Evolutionary conservation across 306 rosid species (phyloP), one percentile per base, ranked within the genome.

Genomic region (Prunus mume): DNA sequence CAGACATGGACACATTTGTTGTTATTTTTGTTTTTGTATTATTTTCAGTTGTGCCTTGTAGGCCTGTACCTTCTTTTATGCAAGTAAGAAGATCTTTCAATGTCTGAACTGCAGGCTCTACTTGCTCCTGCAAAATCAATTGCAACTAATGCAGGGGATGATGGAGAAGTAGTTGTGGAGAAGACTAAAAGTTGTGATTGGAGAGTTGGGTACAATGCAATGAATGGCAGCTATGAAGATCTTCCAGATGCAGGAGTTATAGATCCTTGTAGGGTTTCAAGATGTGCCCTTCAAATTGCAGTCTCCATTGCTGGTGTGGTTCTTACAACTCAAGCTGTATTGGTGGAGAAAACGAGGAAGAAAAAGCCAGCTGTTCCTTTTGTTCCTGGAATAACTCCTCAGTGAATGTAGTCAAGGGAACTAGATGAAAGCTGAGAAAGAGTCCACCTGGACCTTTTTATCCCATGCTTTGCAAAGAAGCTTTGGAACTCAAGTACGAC

Each of bases 201-300:
- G 98, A 83, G 84, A 86, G 86, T 19, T 3, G 98, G 98, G 43
- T 95, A 86, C 75, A 92, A 95, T 69, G 98, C 97, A 18, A 90
- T 95, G 97, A 86, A 91, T 6, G 89, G 77, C 62, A 76, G 61
- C 22, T 92, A 92, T 19, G 97, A 90, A 85, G 98, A 95, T 90
- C 98, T 95, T 86, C 77, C 90, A 27, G 79, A 86, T 73, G 93
- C 93, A 0, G 97, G 97, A 30, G 89, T 95, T 51, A 81, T 89
- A 47, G 98, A 95, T 89, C 98, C 98, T 65, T 84, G 97, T 83
- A 89, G 90, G 28, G 97, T 95, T 81, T 79, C 96, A 25, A 92
- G 96, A 76, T 92, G 97, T 74, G 98, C 98, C 71, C 97, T 95
- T 79, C 96, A 92, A 82, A 90, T 77, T 84, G 97, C 98, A 18